Percentiles rank a stretch among this genome's conserved stretches.
These are phyloP conservation scores for Solanum bukasovii DNA, from an alignment of 257 asterid species.

Conservation along the genomic window DNA sequence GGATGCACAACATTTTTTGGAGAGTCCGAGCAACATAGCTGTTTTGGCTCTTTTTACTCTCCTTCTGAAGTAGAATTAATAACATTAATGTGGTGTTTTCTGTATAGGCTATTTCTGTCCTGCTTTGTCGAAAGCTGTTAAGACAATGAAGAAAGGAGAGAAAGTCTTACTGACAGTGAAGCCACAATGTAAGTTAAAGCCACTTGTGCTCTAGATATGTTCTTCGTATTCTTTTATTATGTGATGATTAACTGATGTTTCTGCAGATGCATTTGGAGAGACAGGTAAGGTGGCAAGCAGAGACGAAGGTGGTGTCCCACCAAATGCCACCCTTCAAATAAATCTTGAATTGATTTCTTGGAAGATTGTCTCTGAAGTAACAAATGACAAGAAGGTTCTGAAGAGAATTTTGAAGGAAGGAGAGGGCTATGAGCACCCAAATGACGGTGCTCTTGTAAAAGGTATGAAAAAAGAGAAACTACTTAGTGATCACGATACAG, in stretches of 20 bases:
- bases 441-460: slow-evolving; percentile 33
- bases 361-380: slow-evolving; percentile 34
- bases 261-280: slow-evolving; percentile 49
- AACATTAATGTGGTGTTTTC: neutral
- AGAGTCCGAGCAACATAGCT: neutral
- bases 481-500: neutral
- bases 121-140: slow-evolving; percentile 39
- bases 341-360: slow-evolving; percentile 40
- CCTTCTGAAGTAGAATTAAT: neutral
- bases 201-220: neutral
- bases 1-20: neutral
- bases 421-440: slow-evolving; percentile 43
- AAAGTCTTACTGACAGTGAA: slow-evolving; percentile 23
- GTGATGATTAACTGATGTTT: neutral
- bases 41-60: neutral
- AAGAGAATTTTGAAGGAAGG: slow-evolving; percentile 47
- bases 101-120: slow-evolving; percentile 41
- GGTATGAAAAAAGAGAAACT: slow-evolving; percentile 1
- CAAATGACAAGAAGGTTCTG: slow-evolving; percentile 32
- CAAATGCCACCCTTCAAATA: slow-evolving; percentile 33
- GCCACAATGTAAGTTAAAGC: slow-evolving; percentile 25
- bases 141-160: slow-evolving; percentile 57
- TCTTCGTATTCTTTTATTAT: neutral
- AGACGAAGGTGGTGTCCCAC: slow-evolving; percentile 22
- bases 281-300: slow-evolving; percentile 16